These are phyloP conservation scores for Pholiota molesta DNA, from an alignment of 768 basidiomycete genomes.

Conservation along the genomic window DNA sequence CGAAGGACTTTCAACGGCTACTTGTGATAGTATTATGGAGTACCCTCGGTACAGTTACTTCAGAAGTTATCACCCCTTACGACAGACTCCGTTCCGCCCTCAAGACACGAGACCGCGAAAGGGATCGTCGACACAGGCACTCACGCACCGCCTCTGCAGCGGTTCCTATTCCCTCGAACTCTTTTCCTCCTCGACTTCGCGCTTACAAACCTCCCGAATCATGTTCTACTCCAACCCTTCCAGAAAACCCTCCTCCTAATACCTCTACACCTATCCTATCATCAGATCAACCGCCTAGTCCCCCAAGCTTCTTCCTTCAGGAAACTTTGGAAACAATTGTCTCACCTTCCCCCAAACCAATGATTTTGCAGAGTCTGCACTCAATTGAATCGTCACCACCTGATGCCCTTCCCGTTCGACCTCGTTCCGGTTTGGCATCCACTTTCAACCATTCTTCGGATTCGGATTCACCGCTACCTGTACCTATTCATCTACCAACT, in stretches of 20 bases:
- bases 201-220: conserved; percentile 29
- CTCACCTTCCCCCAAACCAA: conserved; percentile 33
- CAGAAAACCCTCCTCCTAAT: conserved; percentile 20
- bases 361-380: conserved; percentile 27
- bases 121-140: conserved; percentile 31
- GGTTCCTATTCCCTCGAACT: conserved; percentile 24
- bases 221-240: conserved; percentile 20
- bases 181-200: conserved; percentile 34
- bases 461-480: conserved; percentile 28
- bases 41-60: conserved; percentile 34
- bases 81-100: conserved; percentile 25
- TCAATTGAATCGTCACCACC: conserved; percentile 19
- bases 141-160: conserved; percentile 22
- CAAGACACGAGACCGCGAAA: conserved; percentile 27
- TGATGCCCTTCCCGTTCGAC: conserved; percentile 29
- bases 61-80: conserved; percentile 34
- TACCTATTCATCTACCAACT: conserved; percentile 35
- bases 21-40: conserved; percentile 42
- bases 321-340: conserved; percentile 30
- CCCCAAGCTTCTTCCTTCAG: conserved; percentile 43
- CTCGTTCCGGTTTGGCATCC: conserved; percentile 32
- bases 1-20: conserved; percentile 34
- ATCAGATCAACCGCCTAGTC: conserved; percentile 34
- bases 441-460: conserved; percentile 31
- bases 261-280: conserved; percentile 24